Percentiles rank a stretch among this genome's conserved stretches.
Conservation (phyloP, 345 rosid genomes). For the Jatropha curcas region DNA sequence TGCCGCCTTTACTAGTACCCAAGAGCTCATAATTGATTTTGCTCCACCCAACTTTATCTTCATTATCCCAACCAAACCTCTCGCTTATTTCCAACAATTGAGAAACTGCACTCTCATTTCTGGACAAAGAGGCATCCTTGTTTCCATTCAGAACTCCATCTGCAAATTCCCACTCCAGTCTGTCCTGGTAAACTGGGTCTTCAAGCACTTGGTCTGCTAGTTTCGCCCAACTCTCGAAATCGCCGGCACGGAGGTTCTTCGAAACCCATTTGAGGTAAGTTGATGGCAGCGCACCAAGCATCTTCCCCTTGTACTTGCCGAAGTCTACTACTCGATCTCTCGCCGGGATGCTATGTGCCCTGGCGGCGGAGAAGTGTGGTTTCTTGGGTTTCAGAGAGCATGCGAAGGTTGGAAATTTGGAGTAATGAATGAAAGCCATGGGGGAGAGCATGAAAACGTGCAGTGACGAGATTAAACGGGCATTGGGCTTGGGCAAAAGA, state of each 20-base stretch:
- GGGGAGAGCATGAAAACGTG: not conserved
- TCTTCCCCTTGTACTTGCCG: constrained; percentile 77
- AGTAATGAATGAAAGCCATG: constrained; percentile 17
- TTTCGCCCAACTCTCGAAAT: constrained; percentile 65
- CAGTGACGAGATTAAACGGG: no score
- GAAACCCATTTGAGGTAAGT: constrained; percentile 77
- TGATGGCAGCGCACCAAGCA: constrained; percentile 82
- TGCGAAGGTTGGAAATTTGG: constrained; percentile 23
- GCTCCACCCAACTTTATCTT: constrained; percentile 70
- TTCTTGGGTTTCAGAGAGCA: constrained; percentile 41
- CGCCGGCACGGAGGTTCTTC: constrained; percentile 61
- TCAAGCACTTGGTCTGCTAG: constrained; percentile 71
- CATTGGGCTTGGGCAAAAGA: no score
- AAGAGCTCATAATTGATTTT: constrained; percentile 61
- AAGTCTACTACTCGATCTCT: constrained; percentile 68
- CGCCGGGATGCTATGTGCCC: constrained; percentile 29
- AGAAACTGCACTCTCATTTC: constrained; percentile 34
- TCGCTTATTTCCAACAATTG: constrained; percentile 68
- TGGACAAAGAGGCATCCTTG: not conserved
- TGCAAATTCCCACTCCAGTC: constrained; percentile 80
- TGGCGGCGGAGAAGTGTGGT: constrained; percentile 8
- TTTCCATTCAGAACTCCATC: constrained; percentile 53
- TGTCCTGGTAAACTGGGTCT: constrained; percentile 66
- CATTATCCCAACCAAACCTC: constrained; percentile 84
- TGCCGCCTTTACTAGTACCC: constrained; percentile 73